A percentile compares a stretch with the other conserved stretches of the same genome.
phyloP scores from a whole-genome alignment of 73 alveolate species.

The Blepharisma japonicum region DNA sequence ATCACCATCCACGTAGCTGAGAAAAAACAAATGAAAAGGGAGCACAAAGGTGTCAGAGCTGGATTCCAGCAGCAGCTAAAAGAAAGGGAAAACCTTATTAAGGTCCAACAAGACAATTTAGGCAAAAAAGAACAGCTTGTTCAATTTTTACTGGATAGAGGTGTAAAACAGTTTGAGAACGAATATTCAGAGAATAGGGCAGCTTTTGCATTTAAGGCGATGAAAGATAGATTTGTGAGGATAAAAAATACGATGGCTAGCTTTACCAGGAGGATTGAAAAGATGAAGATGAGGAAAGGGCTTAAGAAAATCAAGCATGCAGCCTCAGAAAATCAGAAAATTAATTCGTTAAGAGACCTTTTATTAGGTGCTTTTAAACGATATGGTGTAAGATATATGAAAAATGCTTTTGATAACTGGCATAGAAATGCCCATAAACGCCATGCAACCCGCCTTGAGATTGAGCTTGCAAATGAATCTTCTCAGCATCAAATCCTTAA shows the following conservation, averaged over 20 bases:
- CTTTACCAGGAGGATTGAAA: background rate
- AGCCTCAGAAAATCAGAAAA: conserved; percentile 9
- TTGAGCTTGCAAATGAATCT: background rate
- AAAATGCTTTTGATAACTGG: conserved; percentile 7
- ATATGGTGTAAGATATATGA: background rate
- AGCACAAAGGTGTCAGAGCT: background rate
- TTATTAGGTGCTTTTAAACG: background rate
- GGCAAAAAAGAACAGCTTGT: background rate
- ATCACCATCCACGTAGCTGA: background rate
- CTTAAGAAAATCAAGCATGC: background rate
- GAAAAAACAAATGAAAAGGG: background rate
- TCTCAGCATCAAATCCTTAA: background rate
- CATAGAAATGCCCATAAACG: background rate
- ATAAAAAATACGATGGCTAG: background rate
- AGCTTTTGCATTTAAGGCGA: conserved; percentile 10
- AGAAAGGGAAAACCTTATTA: conserved; percentile 10
- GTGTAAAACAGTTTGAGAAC: background rate
- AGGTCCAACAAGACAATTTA: background rate
- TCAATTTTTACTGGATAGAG: conserved; percentile 1
- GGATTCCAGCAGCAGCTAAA: background rate
- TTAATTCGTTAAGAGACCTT: background rate
- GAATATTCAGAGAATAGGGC: conserved; percentile 22
- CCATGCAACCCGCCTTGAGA: background rate
- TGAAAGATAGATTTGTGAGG: background rate
- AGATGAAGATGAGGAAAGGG: background rate